phyloP scores from a whole-genome alignment of 768 basidiomycete species.

The Amanita thiersii region DNA sequence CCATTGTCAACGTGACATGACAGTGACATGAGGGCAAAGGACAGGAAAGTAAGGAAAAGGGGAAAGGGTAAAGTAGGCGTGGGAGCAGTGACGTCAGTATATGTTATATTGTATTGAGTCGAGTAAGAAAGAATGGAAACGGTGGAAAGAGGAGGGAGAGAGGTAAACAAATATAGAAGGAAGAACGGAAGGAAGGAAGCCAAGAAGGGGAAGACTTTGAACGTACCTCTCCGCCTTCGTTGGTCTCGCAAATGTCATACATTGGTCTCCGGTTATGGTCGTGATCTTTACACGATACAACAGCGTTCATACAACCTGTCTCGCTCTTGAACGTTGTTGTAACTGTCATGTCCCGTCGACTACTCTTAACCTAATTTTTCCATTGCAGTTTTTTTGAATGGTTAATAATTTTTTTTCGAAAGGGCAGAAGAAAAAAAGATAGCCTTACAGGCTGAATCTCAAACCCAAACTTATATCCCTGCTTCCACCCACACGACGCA shows the following conservation, averaged over 20 bases:
- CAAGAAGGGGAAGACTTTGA: too few relatives aligned
- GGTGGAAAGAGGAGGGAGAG: not conserved
- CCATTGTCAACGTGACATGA: too few relatives aligned
- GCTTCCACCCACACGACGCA: conserved; percentile 83
- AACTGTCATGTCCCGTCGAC: conserved; percentile 57
- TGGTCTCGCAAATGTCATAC: conserved; percentile 79
- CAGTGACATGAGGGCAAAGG: too few relatives aligned
- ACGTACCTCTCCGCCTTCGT: conserved; percentile 73
- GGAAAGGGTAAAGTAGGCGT: too few relatives aligned
- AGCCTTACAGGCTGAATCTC: conserved; percentile 74
- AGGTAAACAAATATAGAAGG: too few relatives aligned
- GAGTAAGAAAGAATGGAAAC: not conserved
- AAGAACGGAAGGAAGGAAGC: not conserved
- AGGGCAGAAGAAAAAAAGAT: not conserved
- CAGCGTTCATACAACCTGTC: conserved; percentile 69
- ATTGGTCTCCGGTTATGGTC: conserved; percentile 55
- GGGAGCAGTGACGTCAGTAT: too few relatives aligned
- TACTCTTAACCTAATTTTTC: conserved; percentile 73
- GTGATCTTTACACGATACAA: conserved; percentile 76
- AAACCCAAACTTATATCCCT: conserved; percentile 83
- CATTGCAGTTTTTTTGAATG: too few relatives aligned
- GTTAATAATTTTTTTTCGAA: not conserved
- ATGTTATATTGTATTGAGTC: too few relatives aligned
- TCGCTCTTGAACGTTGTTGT: conserved; percentile 71
- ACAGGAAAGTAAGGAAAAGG: too few relatives aligned